A percentile compares a stretch with the other conserved stretches of the same genome.
These are phyloP conservation scores for Ogataea paraovalis DNA, from an alignment of 805 yeast genomes.

Conservation along the genomic window DNA sequence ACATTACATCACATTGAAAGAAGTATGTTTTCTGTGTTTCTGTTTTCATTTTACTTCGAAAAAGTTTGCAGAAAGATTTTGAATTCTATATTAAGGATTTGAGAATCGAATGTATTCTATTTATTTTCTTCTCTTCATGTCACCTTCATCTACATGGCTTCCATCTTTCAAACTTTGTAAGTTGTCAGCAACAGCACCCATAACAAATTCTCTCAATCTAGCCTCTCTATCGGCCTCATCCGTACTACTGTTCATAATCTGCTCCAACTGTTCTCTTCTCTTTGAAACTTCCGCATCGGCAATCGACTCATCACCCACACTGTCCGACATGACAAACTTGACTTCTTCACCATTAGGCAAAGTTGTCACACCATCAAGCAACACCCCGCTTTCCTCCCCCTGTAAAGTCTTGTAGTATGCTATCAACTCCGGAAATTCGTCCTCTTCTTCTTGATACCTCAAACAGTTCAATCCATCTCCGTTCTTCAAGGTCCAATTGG, in stretches of 20 bases:
- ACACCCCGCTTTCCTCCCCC: constrained; percentile 2
- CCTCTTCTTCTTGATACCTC: constrained; percentile 76
- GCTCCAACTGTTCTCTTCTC: constrained; percentile 61
- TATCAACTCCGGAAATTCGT: constrained; percentile 75
- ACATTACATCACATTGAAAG: too few species aligned
- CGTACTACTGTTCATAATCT: constrained; percentile 42
- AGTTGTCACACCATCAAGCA: constrained; percentile 6
- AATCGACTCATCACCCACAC: constrained; percentile 31
- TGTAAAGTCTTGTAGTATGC: constrained; percentile 46
- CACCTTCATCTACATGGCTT: constrained; percentile 6
- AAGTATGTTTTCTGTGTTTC: too few species aligned
- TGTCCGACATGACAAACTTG: constrained; percentile 53
- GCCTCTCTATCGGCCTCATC: constrained; percentile 80
- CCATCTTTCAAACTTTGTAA: constrained; percentile 19
- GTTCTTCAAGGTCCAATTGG: constrained; percentile 62
- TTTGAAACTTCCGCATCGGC: constrained; percentile 46
- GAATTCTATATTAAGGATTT: too few species aligned
- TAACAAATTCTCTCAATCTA: constrained; percentile 63
- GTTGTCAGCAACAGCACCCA: constrained; percentile 56
- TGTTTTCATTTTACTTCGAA: too few species aligned
- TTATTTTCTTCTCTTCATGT: constrained; percentile 21
- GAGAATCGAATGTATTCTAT: too few species aligned
- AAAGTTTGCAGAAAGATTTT: too few species aligned
- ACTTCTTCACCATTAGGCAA: constrained; percentile 42
- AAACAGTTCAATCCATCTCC: constrained; percentile 72